These are phyloP conservation scores for Trametes hirsuta DNA, from an alignment of 1,284 basidiomycete species.

Conservation along the genomic window DNA sequence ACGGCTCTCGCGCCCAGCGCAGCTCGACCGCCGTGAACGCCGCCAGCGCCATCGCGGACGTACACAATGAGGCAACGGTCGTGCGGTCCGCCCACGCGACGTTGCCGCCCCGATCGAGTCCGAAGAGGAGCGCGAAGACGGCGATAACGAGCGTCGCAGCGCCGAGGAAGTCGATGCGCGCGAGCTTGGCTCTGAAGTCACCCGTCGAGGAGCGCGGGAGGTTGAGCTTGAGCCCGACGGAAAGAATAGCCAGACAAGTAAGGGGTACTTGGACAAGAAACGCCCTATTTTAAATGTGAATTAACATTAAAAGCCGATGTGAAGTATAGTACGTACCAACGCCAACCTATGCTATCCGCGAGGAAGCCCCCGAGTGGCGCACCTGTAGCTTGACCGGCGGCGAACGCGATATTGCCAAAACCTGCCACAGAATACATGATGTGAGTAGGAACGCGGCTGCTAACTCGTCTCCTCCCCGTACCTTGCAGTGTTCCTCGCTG, in stretches of 20 bases:
- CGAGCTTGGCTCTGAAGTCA: constrained; percentile 49
- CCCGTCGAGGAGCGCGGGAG: constrained; percentile 45
- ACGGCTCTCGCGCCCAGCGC: constrained; percentile 55
- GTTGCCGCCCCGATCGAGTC: constrained; percentile 61
- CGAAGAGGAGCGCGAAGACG: constrained; percentile 57
- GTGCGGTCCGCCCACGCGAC: constrained; percentile 50
- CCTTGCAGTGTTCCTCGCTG: constrained; percentile 68
- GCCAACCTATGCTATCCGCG: constrained; percentile 65
- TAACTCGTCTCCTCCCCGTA: constrained; percentile 15
- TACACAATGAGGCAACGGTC: constrained; percentile 33
- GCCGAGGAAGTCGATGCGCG: constrained; percentile 61
- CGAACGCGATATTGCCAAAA: constrained; percentile 59
- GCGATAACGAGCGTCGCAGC: constrained; percentile 53
- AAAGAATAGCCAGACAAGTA: constrained; percentile 51
- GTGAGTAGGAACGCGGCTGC: not conserved
- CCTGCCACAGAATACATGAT: constrained; percentile 34
- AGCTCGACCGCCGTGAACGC: constrained; percentile 42
- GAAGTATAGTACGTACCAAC: constrained; percentile 48
- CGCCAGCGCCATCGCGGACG: constrained; percentile 25
- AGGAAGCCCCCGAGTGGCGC: constrained; percentile 63
- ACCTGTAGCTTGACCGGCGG: constrained; percentile 55
- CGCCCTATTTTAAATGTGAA: constrained; percentile 40
- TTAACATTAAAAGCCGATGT: not conserved
- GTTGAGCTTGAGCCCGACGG: constrained; percentile 53
- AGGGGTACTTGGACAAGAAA: constrained; percentile 64